Percentiles rank a stretch among this genome's conserved stretches.
Evolutionary conservation across 345 rosid genomes (phyloP).

Genomic region (Firmiana major): DNA sequence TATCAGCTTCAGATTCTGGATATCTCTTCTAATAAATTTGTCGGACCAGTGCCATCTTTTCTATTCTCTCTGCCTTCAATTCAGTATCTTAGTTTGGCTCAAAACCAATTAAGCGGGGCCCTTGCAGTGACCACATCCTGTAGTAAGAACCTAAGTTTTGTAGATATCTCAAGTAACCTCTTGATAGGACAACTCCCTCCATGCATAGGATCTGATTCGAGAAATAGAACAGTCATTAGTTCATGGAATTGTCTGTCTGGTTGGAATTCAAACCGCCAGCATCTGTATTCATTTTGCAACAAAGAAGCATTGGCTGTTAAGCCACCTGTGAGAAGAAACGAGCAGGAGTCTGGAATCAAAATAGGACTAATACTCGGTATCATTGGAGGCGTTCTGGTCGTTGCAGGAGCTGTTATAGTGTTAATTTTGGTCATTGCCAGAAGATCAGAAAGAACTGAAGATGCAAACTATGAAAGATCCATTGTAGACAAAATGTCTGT

Average conservation of each 20-base stretch:
- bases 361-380: conserved; percentile 53
- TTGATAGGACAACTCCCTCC: conserved; percentile 64
- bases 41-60: conserved; percentile 56
- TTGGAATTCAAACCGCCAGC: conserved; percentile 51
- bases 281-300: conserved; percentile 61
- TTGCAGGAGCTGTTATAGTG: conserved; percentile 35
- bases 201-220: conserved; percentile 42
- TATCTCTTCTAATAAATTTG: conserved; percentile 50
- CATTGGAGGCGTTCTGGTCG: conserved; percentile 49
- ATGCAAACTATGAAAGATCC: conserved; percentile 31
- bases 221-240: conserved; percentile 52
- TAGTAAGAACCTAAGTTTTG: conserved; percentile 37
- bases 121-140: conserved; percentile 51
- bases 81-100: conserved; percentile 44
- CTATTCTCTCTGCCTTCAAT: conserved; percentile 60
- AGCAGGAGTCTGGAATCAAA: conserved; percentile 31
- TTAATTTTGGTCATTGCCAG: conserved; percentile 41
- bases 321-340: conserved; percentile 34
- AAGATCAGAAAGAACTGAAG: conserved; percentile 39
- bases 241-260: conserved; percentile 77
- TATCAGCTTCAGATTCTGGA: conserved; percentile 52
- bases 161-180: conserved; percentile 71
- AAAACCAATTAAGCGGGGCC: conserved; percentile 55
- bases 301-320: conserved; percentile 74
- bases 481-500: conserved; percentile 47